Evolutionary conservation across 2,329 filamentous ascomycete genomes (phyloP).

Genomic region (Ustulina deusta): DNA sequence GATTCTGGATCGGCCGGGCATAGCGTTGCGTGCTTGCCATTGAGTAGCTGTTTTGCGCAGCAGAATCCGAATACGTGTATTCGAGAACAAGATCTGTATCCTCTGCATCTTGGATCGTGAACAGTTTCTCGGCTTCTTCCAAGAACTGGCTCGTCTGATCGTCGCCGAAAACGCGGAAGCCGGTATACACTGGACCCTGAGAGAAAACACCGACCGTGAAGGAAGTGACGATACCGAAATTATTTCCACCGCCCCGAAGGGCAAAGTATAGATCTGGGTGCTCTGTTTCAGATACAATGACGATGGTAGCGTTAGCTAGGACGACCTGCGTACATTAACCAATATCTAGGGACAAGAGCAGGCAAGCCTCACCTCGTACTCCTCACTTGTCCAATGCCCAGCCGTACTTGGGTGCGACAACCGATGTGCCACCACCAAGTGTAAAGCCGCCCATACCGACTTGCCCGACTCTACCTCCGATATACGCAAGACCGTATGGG

Average conservation of each 20-base stretch:
- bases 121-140: conserved; percentile 26
- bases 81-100: conserved; percentile 23
- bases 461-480: conserved; percentile 36
- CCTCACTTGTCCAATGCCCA: conserved; percentile 18
- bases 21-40: conserved; percentile 31
- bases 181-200: conserved; percentile 19
- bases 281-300: neutral
- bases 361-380: conserved; percentile 20
- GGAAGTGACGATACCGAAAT: conserved; percentile 16
- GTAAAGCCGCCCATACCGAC: conserved; percentile 31
- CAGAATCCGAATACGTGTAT: conserved; percentile 17
- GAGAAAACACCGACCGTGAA: conserved; percentile 15
- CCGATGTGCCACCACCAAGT: conserved; percentile 34
- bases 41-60: neutral
- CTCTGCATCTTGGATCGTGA: conserved; percentile 16
- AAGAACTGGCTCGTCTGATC: conserved; percentile 21
- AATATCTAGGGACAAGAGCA: neutral
- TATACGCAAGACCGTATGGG: conserved; percentile 30
- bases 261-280: conserved; percentile 10
- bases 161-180: conserved; percentile 11
- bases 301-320: neutral
- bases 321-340: conserved; percentile 5
- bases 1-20: conserved; percentile 8
- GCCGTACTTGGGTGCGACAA: conserved; percentile 24
- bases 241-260: conserved; percentile 14